Percentiles rank a stretch among this genome's conserved stretches.
phyloP scores from a whole-genome alignment of 2,329 filamentous ascomycete genomes.

The Beauveria rudraprayagi region DNA sequence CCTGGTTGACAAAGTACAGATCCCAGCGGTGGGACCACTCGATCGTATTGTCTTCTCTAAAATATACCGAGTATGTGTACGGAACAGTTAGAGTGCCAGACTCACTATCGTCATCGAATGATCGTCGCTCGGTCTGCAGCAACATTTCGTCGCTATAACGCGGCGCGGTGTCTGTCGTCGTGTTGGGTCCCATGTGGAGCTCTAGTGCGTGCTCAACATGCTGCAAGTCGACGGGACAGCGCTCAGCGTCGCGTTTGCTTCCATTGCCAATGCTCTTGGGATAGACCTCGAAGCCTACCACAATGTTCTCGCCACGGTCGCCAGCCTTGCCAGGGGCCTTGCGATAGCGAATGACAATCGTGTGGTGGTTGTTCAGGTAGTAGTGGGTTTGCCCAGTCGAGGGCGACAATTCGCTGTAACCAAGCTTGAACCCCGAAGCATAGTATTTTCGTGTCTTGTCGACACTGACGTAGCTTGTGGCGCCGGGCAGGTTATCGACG shows the following conservation, averaged over 20 bases:
- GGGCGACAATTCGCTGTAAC: slow-evolving; percentile 60
- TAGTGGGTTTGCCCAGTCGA: slow-evolving; percentile 54
- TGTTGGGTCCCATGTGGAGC: slow-evolving; percentile 58
- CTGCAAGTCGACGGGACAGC: slow-evolving; percentile 61
- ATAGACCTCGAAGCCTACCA: slow-evolving; percentile 87
- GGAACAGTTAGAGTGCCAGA: slow-evolving; percentile 63
- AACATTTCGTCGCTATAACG: slow-evolving; percentile 43
- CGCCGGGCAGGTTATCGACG: slow-evolving; percentile 82
- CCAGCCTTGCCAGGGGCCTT: slow-evolving; percentile 61
- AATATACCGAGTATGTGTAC: slow-evolving; percentile 86
- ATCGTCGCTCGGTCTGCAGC: slow-evolving; percentile 48
- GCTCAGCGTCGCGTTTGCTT: slow-evolving; percentile 50
- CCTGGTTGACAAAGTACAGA: slow-evolving; percentile 81
- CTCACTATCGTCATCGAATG: slow-evolving; percentile 49
- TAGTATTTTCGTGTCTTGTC: slow-evolving; percentile 84
- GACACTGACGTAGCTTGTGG: slow-evolving; percentile 79
- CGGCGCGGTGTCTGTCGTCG: slow-evolving; percentile 36
- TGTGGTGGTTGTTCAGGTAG: slow-evolving; percentile 83
- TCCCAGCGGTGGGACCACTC: slow-evolving; percentile 86
- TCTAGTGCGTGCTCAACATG: slow-evolving; percentile 58
- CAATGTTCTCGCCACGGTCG: slow-evolving; percentile 63
- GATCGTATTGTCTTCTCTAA: slow-evolving; percentile 69
- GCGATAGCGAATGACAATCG: slow-evolving; percentile 72
- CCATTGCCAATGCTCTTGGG: slow-evolving; percentile 67
- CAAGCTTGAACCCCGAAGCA: slow-evolving; percentile 81